phyloP scores from a whole-genome alignment of 768 basidiomycete genomes.

The Kwoniella botswanensis region DNA sequence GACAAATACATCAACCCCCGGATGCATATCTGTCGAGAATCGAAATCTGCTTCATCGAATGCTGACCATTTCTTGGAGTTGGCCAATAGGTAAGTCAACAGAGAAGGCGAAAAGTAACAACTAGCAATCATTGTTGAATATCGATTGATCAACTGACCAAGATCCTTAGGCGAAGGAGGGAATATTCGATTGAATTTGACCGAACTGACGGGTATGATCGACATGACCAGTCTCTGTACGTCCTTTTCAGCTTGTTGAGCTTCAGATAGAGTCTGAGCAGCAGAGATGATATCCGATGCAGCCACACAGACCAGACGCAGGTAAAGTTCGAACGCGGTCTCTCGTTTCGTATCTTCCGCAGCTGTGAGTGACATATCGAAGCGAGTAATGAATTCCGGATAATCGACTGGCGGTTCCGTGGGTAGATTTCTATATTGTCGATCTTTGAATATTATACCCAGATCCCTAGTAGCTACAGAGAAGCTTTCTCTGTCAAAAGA shows the following conservation, averaged over 20 bases:
- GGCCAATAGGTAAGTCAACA: constrained; percentile 64
- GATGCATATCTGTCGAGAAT: constrained; percentile 72
- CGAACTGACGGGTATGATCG: constrained; percentile 73
- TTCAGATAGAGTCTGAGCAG: constrained; percentile 43
- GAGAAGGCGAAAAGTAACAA: constrained; percentile 69
- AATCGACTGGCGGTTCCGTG: constrained; percentile 66
- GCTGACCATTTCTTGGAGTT: constrained; percentile 71
- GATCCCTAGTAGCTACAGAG: constrained; percentile 65
- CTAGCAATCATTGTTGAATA: constrained; percentile 74
- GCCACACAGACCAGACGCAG: constrained; percentile 80
- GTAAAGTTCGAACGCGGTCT: constrained; percentile 78
- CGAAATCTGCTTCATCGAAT: constrained; percentile 70
- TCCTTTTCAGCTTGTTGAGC: constrained; percentile 59
- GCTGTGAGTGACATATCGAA: constrained; percentile 66
- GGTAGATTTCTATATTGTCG: constrained; percentile 75
- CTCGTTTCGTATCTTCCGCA: constrained; percentile 61
- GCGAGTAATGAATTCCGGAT: constrained; percentile 71
- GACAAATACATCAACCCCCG: constrained; percentile 75
- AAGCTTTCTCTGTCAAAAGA: constrained; percentile 63
- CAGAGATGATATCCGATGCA: constrained; percentile 57
- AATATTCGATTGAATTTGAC: constrained; percentile 67
- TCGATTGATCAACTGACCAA: constrained; percentile 82
- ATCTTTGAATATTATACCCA: constrained; percentile 75
- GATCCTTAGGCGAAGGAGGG: constrained; percentile 65
- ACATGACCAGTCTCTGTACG: constrained; percentile 71